A percentile compares a stretch with the other conserved stretches of the same genome.
Evolutionary conservation across 1,284 basidiomycete species (phyloP).

Genomic region (Ganoderma lingzhi): DNA sequence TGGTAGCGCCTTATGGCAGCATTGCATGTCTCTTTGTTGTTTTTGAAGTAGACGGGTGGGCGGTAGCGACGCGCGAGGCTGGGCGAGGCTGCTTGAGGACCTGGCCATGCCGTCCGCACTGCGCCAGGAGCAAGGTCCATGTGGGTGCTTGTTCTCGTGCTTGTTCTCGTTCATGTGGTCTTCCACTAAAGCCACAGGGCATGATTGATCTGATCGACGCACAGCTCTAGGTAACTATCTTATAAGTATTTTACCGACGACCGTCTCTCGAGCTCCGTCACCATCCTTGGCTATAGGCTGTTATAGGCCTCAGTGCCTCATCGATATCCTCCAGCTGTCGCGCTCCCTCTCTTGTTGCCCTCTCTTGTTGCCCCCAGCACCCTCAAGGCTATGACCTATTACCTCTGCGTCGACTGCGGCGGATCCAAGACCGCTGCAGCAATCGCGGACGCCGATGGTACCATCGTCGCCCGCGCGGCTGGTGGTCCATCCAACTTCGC

Average conservation of each 20-base stretch:
- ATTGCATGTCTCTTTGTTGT: too few species aligned
- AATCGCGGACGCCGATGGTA: conserved; percentile 62
- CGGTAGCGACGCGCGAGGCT: not conserved
- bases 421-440: conserved; percentile 83
- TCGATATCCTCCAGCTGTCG: not conserved
- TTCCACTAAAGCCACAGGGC: not conserved
- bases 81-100: not conserved
- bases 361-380: not conserved
- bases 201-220: conserved; percentile 24
- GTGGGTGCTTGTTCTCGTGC: conserved; percentile 15
- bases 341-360: not conserved
- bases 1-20: conserved; percentile 20
- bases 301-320: not conserved
- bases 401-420: conserved; percentile 83
- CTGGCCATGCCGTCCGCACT: conserved; percentile 15
- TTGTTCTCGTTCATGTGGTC: conserved; percentile 16
- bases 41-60: too few species aligned
- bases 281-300: not conserved
- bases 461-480: conserved; percentile 65
- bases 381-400: conserved; percentile 56
- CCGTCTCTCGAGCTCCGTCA: not conserved
- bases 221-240: conserved; percentile 16
- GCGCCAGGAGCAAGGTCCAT: conserved; percentile 12
- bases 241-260: not conserved
- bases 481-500: conserved; percentile 76